phyloP scores from a whole-genome alignment of 768 basidiomycete genomes.

The Boletus insuetus region DNA sequence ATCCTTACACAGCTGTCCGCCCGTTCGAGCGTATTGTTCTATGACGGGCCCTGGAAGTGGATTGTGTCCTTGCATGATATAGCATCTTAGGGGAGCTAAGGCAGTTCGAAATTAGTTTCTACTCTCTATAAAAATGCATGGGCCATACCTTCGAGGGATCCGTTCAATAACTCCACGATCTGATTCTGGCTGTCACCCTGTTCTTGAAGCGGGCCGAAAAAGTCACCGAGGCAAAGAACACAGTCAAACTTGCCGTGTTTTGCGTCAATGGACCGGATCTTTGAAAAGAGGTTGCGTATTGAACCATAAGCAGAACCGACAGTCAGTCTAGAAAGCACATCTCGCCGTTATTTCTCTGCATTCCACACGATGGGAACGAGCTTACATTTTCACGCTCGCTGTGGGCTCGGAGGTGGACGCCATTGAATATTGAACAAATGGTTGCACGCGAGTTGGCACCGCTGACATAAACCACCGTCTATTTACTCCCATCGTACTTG shows the following conservation, averaged over 20 bases:
- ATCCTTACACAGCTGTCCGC: slow-evolving; percentile 78
- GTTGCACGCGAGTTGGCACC: background rate
- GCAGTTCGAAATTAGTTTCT: slow-evolving; percentile 13
- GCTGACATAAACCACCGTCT: slow-evolving; percentile 25
- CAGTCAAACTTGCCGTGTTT: slow-evolving; percentile 95
- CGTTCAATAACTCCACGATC: slow-evolving; percentile 59
- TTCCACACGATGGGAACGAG: background rate
- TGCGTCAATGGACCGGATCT: slow-evolving; percentile 78
- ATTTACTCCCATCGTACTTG: background rate
- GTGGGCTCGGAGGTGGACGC: slow-evolving; percentile 18
- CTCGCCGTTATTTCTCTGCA: slow-evolving; percentile 2
- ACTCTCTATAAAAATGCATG: background rate
- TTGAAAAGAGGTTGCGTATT: slow-evolving; percentile 71
- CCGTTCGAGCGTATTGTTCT: slow-evolving; percentile 69
- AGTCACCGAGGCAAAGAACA: slow-evolving; percentile 79
- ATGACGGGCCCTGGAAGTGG: slow-evolving; percentile 72
- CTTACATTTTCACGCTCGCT: slow-evolving; percentile 33
- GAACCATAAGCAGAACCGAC: slow-evolving; percentile 79
- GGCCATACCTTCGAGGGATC: slow-evolving; percentile 60
- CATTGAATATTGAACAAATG: slow-evolving; percentile 13
- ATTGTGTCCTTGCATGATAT: slow-evolving; percentile 85
- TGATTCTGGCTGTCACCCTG: slow-evolving; percentile 44
- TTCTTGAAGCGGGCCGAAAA: slow-evolving; percentile 62
- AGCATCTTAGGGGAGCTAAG: slow-evolving; percentile 83
- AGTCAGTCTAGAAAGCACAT: slow-evolving; percentile 48